Percentiles rank a stretch among this genome's conserved stretches.
phyloP scores from a whole-genome alignment of 306 rosid genomes.

The Arachis hypogaea region DNA sequence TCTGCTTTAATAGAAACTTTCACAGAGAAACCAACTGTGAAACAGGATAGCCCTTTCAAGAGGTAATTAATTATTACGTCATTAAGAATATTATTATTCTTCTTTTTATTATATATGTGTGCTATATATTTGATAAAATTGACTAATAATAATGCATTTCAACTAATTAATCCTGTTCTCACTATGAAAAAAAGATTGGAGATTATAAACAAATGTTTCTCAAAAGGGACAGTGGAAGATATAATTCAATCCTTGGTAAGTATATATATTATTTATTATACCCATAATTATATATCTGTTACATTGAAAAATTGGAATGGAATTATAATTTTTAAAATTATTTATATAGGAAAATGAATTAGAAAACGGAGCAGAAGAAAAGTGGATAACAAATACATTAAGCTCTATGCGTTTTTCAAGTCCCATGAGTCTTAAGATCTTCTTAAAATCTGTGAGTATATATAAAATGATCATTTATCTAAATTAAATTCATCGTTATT shows the following conservation, averaged over 20 bases:
- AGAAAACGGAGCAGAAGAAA: slow-evolving; percentile 28
- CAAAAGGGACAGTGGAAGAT: slow-evolving; percentile 41
- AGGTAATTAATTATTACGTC: slow-evolving; percentile 15
- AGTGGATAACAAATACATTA: slow-evolving; percentile 30
- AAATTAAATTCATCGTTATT: not conserved
- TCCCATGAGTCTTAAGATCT: slow-evolving; percentile 31
- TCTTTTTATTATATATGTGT: too few relatives aligned
- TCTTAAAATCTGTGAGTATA: slow-evolving; percentile 39
- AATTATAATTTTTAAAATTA: not conserved
- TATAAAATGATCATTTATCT: not conserved
- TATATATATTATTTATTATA: too few relatives aligned
- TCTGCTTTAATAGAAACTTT: not conserved
- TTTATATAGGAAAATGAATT: slow-evolving; percentile 34
- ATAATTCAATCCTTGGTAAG: slow-evolving; percentile 41
- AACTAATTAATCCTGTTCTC: too few relatives aligned
- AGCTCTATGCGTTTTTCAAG: slow-evolving; percentile 31
- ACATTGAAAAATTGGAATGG: too few relatives aligned
- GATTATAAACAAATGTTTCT: slow-evolving; percentile 40
- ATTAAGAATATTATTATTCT: too few relatives aligned
- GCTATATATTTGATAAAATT: too few relatives aligned
- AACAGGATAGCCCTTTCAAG: slow-evolving; percentile 15
- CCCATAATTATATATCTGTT: too few relatives aligned
- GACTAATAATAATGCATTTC: too few relatives aligned
- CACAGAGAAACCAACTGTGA: slow-evolving; percentile 10
- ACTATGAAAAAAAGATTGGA: slow-evolving; percentile 6